These are phyloP conservation scores for Microdochium bolleyi DNA, from an alignment of 2,329 filamentous ascomycete species.

Conservation along the genomic window DNA sequence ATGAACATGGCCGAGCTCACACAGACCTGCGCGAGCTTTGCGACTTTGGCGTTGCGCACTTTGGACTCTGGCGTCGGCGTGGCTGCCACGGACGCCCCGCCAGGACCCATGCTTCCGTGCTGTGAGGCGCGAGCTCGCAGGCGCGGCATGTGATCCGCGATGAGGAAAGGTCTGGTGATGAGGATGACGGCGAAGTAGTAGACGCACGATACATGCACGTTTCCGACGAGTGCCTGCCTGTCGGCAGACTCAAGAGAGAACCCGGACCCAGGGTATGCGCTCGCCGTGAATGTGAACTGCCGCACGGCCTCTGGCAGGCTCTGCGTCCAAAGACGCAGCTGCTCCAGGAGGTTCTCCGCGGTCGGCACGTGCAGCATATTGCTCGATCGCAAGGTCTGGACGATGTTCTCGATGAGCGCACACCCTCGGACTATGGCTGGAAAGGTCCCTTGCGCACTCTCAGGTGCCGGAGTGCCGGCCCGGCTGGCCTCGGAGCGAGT, in stretches of 20 bases:
- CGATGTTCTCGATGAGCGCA: not conserved
- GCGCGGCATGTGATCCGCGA: slow-evolving; percentile 35
- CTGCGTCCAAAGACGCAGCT: slow-evolving; percentile 30
- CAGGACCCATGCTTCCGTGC: slow-evolving; percentile 8
- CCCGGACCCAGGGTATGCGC: slow-evolving; percentile 6
- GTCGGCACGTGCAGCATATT: not conserved
- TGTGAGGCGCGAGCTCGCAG: slow-evolving; percentile 16
- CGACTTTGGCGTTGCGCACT: not conserved
- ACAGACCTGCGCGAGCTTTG: slow-evolving; percentile 40
- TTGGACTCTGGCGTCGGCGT: not conserved
- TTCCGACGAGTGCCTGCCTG: slow-evolving; percentile 32
- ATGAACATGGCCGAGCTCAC: slow-evolving; percentile 47
- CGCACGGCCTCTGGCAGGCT: slow-evolving; percentile 25
- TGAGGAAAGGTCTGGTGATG: slow-evolving; percentile 46
- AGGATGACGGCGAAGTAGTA: slow-evolving; percentile 54
- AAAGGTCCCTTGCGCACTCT: slow-evolving; percentile 13
- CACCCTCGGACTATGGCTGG: slow-evolving; percentile 25
- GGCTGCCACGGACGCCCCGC: not conserved
- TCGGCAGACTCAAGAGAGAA: slow-evolving; percentile 4
- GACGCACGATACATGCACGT: slow-evolving; percentile 45
- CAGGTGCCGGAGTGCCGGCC: slow-evolving; percentile 9
- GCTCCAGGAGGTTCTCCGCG: not conserved
- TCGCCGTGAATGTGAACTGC: slow-evolving; percentile 10
- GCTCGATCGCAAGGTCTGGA: not conserved
- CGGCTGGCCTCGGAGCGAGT: slow-evolving; percentile 17